Evolutionary conservation across 2,329 filamentous ascomycete genomes (phyloP), one percentile per base, ranked within the genome.

Genomic region (Colletotrichum lini): DNA sequence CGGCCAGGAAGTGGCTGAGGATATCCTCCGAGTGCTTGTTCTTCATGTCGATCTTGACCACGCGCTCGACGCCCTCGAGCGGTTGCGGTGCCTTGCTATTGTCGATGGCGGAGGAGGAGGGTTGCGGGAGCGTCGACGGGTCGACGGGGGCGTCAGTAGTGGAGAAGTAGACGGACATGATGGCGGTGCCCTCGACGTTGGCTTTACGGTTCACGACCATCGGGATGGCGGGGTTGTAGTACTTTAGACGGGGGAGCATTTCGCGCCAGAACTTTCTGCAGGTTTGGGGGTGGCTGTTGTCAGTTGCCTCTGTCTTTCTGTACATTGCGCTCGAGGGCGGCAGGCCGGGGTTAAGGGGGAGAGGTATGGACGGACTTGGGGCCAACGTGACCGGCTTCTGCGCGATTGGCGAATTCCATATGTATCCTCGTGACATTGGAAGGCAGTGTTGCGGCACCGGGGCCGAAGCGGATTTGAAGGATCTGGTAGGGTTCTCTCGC

Each of bases 211-310:
- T 92, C 77, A 98, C 90, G 70, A 93, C 91, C 88, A 98, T 97
- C 53, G 92, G 90, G 56, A 98, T 82, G 15, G 90, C 84, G 0
- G 96, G 96, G 81, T 99, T 99, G 87, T 97, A 93, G 85, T 92
- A 99, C 87, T 99, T 98, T 75, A 99, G 87, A 68, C 94, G 90
- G 26, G 94, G 94, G 58, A 98, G 91, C 79, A 91, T 92, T 72
- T 91, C 86, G 74, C 89, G 90, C 94, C 94, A 98, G 88, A 99
- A 98, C 84, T 94, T 94, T 78, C 95, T 97, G 74, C 26, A 47
- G 15, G 44, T 57, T 26, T 3, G 16, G 2, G 35, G 18, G 30
- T 42, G 18, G 35, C 35, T 38, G 9, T 38, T 38, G 35, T 10
- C n/a, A 53, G 26, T 45, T 40, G 18, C 16, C 38, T 57, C 84